A percentile compares a stretch with the other conserved stretches of the same genome.
These are phyloP conservation scores for Draba incana DNA, from an alignment of 345 rosid species.

Conservation along the genomic window DNA sequence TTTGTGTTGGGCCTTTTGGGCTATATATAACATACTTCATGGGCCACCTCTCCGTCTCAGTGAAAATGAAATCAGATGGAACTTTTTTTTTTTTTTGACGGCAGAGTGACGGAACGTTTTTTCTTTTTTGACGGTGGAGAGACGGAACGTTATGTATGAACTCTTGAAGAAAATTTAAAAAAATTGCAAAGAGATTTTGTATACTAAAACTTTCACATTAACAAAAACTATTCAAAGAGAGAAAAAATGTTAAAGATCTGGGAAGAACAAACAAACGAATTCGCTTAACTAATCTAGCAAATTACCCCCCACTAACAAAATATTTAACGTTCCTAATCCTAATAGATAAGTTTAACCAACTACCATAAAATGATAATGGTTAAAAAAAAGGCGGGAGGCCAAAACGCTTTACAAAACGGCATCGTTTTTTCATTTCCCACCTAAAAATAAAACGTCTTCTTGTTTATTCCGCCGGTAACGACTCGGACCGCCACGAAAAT, in stretches of 20 bases:
- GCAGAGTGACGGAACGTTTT: too few relatives aligned
- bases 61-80: too few relatives aligned
- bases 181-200: too few relatives aligned
- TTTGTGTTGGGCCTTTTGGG: too few relatives aligned
- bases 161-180: too few relatives aligned
- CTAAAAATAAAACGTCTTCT: constrained; percentile 22
- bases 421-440: constrained; percentile 36
- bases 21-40: too few relatives aligned
- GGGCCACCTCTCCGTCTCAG: too few relatives aligned
- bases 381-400: constrained; percentile 28
- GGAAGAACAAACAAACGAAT: constrained; percentile 38
- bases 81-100: too few relatives aligned
- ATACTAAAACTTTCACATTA: constrained; percentile 12
- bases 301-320: constrained; percentile 15
- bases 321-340: constrained; percentile 33
- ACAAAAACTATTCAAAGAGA: background rate
- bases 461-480: constrained; percentile 52
- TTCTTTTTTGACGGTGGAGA: too few relatives aligned
- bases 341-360: constrained; percentile 27
- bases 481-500: constrained; percentile 62
- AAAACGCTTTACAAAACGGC: constrained; percentile 41
- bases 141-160: too few relatives aligned
- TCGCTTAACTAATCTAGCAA: constrained; percentile 30
- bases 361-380: constrained; percentile 23
- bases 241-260: constrained; percentile 6